Conservation (phyloP, 257 asterid species). For the Linaria vulgaris region DNA sequence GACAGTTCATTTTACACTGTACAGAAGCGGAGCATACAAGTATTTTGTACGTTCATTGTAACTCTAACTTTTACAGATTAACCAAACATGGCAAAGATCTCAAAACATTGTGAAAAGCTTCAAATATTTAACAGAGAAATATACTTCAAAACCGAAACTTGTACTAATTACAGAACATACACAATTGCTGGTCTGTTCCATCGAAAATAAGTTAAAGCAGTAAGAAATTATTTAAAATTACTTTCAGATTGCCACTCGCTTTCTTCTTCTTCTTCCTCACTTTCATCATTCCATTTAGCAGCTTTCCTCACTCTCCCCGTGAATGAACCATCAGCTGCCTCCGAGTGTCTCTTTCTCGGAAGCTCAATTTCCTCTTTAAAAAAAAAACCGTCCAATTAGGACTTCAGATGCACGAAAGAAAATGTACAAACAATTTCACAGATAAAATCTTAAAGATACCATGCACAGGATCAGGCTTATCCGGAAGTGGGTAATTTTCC, state of each 20-base stretch:
- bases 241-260: slow-evolving; percentile 88
- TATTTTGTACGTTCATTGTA: no score
- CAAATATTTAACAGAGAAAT: no score
- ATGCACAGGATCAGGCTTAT: slow-evolving; percentile 82
- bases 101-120: no score
- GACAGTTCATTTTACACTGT: no score
- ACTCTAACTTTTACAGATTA: no score
- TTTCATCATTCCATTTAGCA: slow-evolving; percentile 68
- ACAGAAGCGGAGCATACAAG: no score
- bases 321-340: slow-evolving; percentile 73
- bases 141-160: no score
- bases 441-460: slow-evolving; percentile 47
- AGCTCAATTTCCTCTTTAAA: slow-evolving; percentile 89
- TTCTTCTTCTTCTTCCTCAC: slow-evolving; percentile 84
- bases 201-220: slow-evolving; percentile 14
- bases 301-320: slow-evolving; percentile 83
- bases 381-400: slow-evolving; percentile 25
- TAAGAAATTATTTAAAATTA: slow-evolving; percentile 33
- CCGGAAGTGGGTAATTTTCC: slow-evolving; percentile 94
- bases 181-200: slow-evolving; percentile 8
- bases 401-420: slow-evolving; percentile 25
- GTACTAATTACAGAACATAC: slow-evolving; percentile 6
- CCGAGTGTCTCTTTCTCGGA: slow-evolving; percentile 86
- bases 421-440: slow-evolving; percentile 25
- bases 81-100: no score